Evolutionary conservation across 1,284 basidiomycete species (phyloP), one percentile per base, ranked within the genome.

Genomic region (Ceratobasidium sp.): DNA sequence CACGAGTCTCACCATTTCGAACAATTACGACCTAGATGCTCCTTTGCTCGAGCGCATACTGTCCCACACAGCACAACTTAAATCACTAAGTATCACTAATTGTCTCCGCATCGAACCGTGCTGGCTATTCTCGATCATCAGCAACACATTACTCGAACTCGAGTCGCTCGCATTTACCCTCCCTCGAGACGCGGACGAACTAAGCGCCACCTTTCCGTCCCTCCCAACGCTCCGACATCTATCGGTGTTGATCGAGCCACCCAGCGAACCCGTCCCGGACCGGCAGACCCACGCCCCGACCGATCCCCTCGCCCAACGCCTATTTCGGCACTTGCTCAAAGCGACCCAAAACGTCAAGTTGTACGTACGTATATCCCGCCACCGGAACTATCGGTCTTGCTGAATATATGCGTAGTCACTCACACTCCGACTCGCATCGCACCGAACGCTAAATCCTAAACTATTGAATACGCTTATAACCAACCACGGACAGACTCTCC

Each of bases 21-120:
- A 44, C 27, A 52, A 33, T 9, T 52, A 54, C 39, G 39, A 36
- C 49, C 62, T 66, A 1, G 49, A 54, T 21, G 27, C 62, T 36
- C 49, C 52, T 2, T 25, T 56, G 13, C 62, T 66, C 41, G 27
- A 5, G 39, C 62, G 62, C 23, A 44, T 66, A 19, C 52, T 66
- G 16, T 7, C 25, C 33, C 14, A 52, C 47, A 46, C 62, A 19
- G 16, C 50, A 11, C 6, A 16, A 16, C 62, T 66, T 27, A 50
- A 52, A 41, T 66, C 62, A 16, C 62, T 66, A 9, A 66, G 41
- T 29, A 66, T 66, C 41, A 66, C 49, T 23, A 39, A 66, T 41
- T 29, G 50, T n/a, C 39, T 54, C 27, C 60, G 47, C 23, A 29
- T 66, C 27, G 21, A 49, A 5, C 62, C 52, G 36, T 25, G 1